These are phyloP conservation scores for Ceriops zippeliana DNA, from an alignment of 345 rosid species.

Conservation along the genomic window DNA sequence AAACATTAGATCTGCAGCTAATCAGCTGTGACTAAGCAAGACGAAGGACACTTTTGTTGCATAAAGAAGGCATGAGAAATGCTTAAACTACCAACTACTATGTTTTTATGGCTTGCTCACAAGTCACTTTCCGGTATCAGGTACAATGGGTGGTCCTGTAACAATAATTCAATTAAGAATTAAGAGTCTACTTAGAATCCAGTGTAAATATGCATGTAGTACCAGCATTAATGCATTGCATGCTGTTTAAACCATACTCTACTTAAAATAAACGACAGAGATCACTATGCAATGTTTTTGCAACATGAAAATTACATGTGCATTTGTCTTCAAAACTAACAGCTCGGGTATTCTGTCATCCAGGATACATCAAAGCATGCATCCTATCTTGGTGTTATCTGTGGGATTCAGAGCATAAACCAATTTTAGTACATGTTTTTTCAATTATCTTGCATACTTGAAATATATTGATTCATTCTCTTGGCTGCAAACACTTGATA, in stretches of 20 bases:
- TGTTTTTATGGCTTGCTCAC: not conserved
- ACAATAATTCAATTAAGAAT: not conserved
- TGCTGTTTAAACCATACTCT: not conserved
- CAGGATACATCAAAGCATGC: no score
- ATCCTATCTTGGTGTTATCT: no score
- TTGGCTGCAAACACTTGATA: no score
- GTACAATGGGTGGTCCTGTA: not conserved
- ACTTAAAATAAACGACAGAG: not conserved
- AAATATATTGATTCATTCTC: no score
- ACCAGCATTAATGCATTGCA: not conserved
- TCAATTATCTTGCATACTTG: no score
- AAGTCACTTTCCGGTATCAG: not conserved
- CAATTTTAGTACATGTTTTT: no score
- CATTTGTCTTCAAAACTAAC: no score
- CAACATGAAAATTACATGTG: no score
- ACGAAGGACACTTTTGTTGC: not conserved
- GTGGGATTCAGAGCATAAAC: no score
- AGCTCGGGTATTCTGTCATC: no score
- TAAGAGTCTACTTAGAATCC: not conserved
- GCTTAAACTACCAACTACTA: conserved; percentile 3
- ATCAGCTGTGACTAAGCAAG: not conserved
- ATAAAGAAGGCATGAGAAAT: conserved; percentile 9
- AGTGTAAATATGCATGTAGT: not conserved
- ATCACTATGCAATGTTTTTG: no score
- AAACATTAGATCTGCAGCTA: not conserved